Base-by-base conservation (phyloP, 305 asterid genomes). In the Coffea humblotiana region DNA sequence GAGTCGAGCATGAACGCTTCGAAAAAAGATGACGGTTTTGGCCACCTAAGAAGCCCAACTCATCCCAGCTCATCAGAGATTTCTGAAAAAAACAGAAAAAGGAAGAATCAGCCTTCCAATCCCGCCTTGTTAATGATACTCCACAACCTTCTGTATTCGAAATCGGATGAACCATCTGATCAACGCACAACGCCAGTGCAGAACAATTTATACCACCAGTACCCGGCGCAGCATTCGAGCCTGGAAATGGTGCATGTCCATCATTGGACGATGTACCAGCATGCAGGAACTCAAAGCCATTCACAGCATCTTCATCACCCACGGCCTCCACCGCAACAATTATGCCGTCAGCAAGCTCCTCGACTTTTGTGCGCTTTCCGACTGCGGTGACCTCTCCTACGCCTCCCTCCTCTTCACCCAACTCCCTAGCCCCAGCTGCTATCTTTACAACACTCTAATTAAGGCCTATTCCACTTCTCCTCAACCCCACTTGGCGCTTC, bases 361-460 rank as follows among this genome's bases (percentile, higher is more conserved):
- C 73, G 90, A 92, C 40, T 83, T 89, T 76, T 83, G 82, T 13
- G 92, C 89, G 0, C 85, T 91, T 0, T 87, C 91, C 2, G 51
- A 88, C 27, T 75, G 78, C n/a, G 94, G 93, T 1, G 88, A 89
- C 86, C 83, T 90, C 72, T 80, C 82, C 15, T 91, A 93, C 29
- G 94, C 97, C 29, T 84, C 87, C 61, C 61, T 86, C 69, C 82
- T 95, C 88, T 93, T 93, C 84, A 86, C 79, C 61, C 86, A 81
- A 80, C 87, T 86, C 77, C 89, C 90, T 58, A 83, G 82, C 8
- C 95, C 90, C 60, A 95, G 92, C 77, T 81, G 90, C 23, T 92
- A 89, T 88, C 85, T 87, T 79, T 93, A 87, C 89, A 95, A 93
- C 83, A 88, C 88, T 78, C 88, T 93, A 68, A 91, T 95, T 47